These are phyloP conservation scores for Auricularia cornea DNA, from an alignment of 768 basidiomycete genomes.

Conservation along the genomic window DNA sequence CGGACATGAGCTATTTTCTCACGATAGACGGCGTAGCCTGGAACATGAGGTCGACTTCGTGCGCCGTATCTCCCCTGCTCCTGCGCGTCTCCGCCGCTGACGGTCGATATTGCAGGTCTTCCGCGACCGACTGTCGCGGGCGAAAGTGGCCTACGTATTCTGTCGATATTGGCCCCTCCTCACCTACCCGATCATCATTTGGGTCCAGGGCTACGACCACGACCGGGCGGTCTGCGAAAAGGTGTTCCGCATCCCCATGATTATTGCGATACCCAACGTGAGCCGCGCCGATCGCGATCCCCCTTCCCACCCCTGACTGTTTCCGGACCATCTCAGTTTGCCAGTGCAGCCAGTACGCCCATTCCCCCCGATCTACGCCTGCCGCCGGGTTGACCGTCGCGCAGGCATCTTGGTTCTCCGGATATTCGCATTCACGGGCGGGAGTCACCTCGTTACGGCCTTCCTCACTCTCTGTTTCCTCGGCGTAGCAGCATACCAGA, in stretches of 20 bases:
- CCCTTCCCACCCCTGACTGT: background rate
- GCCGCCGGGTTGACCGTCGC: background rate
- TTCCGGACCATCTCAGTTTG: background rate
- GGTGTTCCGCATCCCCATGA: background rate
- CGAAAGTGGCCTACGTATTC: background rate
- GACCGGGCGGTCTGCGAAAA: background rate
- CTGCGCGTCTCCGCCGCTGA: background rate
- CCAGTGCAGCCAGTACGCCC: background rate
- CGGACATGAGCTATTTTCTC: background rate
- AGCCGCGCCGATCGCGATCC: background rate
- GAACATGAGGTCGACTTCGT: background rate
- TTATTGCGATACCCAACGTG: background rate
- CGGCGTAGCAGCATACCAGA: background rate
- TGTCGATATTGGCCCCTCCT: background rate
- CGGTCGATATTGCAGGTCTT: background rate
- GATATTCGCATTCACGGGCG: background rate
- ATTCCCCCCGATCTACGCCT: too few species aligned
- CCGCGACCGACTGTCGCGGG: background rate
- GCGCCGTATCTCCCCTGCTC: background rate
- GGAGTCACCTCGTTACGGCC: background rate
- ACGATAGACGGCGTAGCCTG: background rate
- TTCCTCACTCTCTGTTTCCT: background rate
- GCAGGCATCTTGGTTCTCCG: background rate
- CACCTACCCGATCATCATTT: background rate
- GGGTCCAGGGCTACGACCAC: background rate